These are phyloP conservation scores for Sclerotinia trifoliorum DNA, from an alignment of 2,329 filamentous ascomycete genomes.

Conservation along the genomic window DNA sequence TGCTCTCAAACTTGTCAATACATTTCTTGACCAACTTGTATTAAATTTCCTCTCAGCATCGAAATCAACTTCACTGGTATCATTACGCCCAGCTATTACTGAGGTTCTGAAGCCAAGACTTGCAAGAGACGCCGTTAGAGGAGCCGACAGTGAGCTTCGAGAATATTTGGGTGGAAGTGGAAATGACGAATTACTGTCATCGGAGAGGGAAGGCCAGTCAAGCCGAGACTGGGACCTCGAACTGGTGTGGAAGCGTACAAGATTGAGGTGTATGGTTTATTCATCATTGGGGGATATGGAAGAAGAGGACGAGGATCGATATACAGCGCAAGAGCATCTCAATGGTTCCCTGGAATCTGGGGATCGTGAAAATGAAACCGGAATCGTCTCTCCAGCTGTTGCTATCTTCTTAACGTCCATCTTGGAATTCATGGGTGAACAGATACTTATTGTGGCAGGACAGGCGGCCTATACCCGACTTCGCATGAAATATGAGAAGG, in stretches of 20 bases:
- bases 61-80: slow-evolving; percentile 71
- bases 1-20: slow-evolving; percentile 79
- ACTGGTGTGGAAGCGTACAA: slow-evolving; percentile 87
- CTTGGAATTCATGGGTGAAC: slow-evolving; percentile 89
- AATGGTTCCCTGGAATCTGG: slow-evolving; percentile 56
- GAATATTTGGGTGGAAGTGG: slow-evolving; percentile 82
- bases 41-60: slow-evolving; percentile 84
- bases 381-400: slow-evolving; percentile 80
- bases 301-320: slow-evolving; percentile 92
- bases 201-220: slow-evolving; percentile 51
- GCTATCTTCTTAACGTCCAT: slow-evolving; percentile 96
- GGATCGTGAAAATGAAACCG: slow-evolving; percentile 47
- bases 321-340: slow-evolving; percentile 77
- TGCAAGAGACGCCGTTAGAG: slow-evolving; percentile 77
- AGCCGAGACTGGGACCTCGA: slow-evolving; percentile 80
- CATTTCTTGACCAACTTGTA: slow-evolving; percentile 88
- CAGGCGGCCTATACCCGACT: slow-evolving; percentile 76
- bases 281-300: slow-evolving; percentile 95
- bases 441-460: slow-evolving; percentile 81
- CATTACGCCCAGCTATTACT: slow-evolving; percentile 76
- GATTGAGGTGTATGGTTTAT: slow-evolving; percentile 96
- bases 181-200: slow-evolving; percentile 65
- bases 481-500: slow-evolving; percentile 57
- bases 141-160: slow-evolving; percentile 80
- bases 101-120: slow-evolving; percentile 89